Base-by-base conservation (phyloP, 2,329 filamentous ascomycete species). In the Phoma sp. region DNA sequence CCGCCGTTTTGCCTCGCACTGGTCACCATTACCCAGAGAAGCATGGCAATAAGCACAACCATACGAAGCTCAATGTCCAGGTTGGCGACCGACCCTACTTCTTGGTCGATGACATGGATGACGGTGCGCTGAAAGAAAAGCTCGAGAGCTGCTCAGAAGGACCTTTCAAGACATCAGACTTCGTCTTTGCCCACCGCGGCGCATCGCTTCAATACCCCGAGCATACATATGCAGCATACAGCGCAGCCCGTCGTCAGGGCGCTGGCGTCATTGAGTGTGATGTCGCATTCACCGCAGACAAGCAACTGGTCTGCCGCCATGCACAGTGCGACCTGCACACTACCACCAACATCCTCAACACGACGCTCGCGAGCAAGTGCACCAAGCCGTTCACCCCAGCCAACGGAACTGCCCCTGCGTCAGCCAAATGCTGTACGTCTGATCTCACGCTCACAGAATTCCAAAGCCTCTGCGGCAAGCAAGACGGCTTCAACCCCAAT, bases 381-480 rank as follows among this genome's bases (percentile, higher is more conserved):
- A 74, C 68, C 2, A 71, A 57, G n/a, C 72, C 71, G 0, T 76
- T 76, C 56, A 69, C 61, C 22, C 68, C 74, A 2, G 65, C 71
- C 6, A 59, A 58, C n/a, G 60, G 71, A 37, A 69, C 69, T 6
- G 65, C 73, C 5, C 67, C 78, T 1, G 88, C 88, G 1, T 80
- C 76, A 15, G 88, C 87, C 12, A 84, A 84, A 61, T 91, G 88
- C 80, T 91, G 88, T 79, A 90, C 88, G 2, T 86, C 82, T 63
- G 88, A 91, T 68, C 84, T 91, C 67, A 90, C 88, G 0, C 76
- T 88, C 32, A 80, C 80, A 40, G 88, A 91, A 74, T 90, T 85
- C 79, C 84, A 85, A 73, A 78, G 81, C 5, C 82, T 91, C 5
- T 91, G 88, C 75, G 83, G 82, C 66, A 90, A 89, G 76, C 89